Percentiles rank a stretch among this genome's conserved stretches.
Evolutionary conservation across 1,139 yeast genomes (phyloP).

Genomic region (Debaryomyces singareniensis): DNA sequence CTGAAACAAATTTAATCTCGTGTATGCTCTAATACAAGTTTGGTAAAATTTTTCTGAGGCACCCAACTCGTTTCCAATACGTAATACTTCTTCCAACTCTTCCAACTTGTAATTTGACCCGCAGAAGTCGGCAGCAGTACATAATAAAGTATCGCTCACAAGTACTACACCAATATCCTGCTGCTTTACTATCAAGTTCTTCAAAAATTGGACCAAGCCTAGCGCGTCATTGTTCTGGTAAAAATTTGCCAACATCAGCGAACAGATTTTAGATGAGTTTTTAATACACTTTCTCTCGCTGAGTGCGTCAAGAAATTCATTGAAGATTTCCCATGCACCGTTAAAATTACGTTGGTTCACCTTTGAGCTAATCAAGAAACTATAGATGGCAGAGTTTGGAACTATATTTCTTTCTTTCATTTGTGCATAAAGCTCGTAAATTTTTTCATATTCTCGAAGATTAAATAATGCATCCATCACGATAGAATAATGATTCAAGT

Average conservation of each 20-base stretch:
- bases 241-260: constrained; percentile 33
- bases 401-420: constrained; percentile 37
- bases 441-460: constrained; percentile 49
- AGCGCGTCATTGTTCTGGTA: constrained; percentile 30
- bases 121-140: constrained; percentile 15
- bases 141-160: constrained; percentile 13
- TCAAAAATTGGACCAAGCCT: constrained; percentile 36
- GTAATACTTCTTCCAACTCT: constrained; percentile 16
- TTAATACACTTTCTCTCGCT: constrained; percentile 5
- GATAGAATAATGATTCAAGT: constrained; percentile 52
- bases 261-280: constrained; percentile 27
- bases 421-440: constrained; percentile 47
- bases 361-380: constrained; percentile 43
- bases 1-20: constrained; percentile 25
- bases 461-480: constrained; percentile 59
- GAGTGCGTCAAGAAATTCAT: constrained; percentile 9
- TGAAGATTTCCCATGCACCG: constrained; percentile 26
- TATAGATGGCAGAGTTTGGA: constrained; percentile 44
- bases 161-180: constrained; percentile 9
- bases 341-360: constrained; percentile 39
- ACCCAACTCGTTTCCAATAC: constrained; percentile 15
- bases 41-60: constrained; percentile 11
- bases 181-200: constrained; percentile 22
- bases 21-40: constrained; percentile 21
- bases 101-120: constrained; percentile 17